Evolutionary conservation across 2,329 filamentous ascomycete genomes (phyloP), one percentile per base, ranked within the genome.

Genomic region (Exophiala spinifera): DNA sequence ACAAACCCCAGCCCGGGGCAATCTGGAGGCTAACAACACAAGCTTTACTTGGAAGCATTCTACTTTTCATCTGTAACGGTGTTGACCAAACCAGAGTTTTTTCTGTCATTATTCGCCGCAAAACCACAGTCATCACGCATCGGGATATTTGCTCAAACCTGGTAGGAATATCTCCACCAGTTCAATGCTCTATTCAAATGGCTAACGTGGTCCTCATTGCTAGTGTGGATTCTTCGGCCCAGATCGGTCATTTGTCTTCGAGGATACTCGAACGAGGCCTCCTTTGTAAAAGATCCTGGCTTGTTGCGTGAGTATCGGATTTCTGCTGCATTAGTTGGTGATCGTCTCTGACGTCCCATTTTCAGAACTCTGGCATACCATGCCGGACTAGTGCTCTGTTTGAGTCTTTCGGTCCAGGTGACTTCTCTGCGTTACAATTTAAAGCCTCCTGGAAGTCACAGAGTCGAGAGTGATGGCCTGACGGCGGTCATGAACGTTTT

Each of bases 11-110:
- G 25, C 14, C 15, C 7, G 11, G 7, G 19, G 4, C 15, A 31
- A 46, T 3, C 14, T 34, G 45, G 17, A 34, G 6, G 17, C 45
- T 47, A 19, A 47, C 23, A 7, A 15, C 45, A 31, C 45, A 14
- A 47, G 45, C 45, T 47, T 20, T 47, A 47, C 15, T 33, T 47
- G 20, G 45, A 47, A 47, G 33, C 28, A 20, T 47, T 47, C 13
- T 47, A 47, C 28, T 47, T 47, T 20, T 23, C 45, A 3, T 31
- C 45, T 11, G 28, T 47, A 34, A 47, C 34, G 20, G 19, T 14
- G 19, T 36, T 47, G 11, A 47, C 20, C 28, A 47, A 47, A 34
- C 20, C 45, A 14, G 45, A 47, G 28, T 34, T 47, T 47, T 47
- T 34, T 6, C n/a, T 28, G 15, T 33, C 45, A 33, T 33, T 47